A percentile compares a stretch with the other conserved stretches of the same genome.
These are phyloP conservation scores for Moricandia moricandioides DNA, from an alignment of 345 rosid species.

Conservation along the genomic window DNA sequence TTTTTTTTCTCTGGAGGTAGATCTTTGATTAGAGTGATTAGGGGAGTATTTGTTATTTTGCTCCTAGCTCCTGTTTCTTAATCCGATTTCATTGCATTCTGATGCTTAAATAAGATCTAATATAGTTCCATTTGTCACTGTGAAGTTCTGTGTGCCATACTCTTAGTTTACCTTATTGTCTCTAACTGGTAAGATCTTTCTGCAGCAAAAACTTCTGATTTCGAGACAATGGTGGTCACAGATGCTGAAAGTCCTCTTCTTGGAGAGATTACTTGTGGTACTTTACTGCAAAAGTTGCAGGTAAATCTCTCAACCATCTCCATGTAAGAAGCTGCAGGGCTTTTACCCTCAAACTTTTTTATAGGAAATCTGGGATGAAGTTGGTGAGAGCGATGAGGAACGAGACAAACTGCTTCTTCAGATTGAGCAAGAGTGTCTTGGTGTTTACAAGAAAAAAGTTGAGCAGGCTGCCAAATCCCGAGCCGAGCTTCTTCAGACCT, in stretches of 20 bases:
- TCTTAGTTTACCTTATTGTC: neutral
- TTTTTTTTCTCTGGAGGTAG: neutral
- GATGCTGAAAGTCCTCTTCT: constrained; percentile 74
- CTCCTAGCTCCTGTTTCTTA: neutral
- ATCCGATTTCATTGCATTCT: neutral
- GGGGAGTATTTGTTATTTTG: neutral
- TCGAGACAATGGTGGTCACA: constrained; percentile 59
- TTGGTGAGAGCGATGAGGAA: constrained; percentile 91
- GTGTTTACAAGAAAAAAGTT: constrained; percentile 94
- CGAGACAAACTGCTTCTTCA: constrained; percentile 92
- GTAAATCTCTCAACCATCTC: constrained; percentile 34
- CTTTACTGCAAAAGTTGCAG: constrained; percentile 90
- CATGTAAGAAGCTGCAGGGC: neutral
- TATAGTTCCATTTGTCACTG: neutral
- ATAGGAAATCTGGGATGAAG: constrained; percentile 99
- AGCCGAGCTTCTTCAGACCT: constrained; percentile 80
- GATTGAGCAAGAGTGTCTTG: constrained; percentile 91
- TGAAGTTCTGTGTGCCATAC: neutral
- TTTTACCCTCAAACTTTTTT: neutral
- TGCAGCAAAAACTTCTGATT: constrained; percentile 36
- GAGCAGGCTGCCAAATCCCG: constrained; percentile 83
- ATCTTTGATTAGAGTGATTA: constrained; percentile 2
- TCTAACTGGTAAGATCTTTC: constrained; percentile 13
- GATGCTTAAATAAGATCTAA: neutral
- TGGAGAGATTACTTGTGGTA: constrained; percentile 87